Evolutionary conservation across 805 yeast genomes (phyloP).

Genomic region (Candida sanyiensis): DNA sequence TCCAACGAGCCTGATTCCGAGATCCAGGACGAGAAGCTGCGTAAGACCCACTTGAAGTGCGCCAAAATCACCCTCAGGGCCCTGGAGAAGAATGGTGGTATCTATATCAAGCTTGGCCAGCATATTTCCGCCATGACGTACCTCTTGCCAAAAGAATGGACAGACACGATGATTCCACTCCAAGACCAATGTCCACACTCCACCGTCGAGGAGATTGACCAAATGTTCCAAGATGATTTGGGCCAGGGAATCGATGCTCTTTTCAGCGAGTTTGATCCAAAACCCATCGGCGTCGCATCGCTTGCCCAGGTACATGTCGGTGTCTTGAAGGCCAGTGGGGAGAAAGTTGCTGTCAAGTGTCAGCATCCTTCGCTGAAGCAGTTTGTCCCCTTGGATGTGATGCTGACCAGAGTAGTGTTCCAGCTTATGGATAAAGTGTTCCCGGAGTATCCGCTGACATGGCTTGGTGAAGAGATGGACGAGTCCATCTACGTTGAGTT

Average conservation of each 20-base stretch:
- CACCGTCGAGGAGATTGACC: conserved; percentile 58
- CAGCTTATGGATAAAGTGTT: conserved; percentile 67
- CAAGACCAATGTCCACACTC: conserved; percentile 89
- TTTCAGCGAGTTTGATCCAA: conserved; percentile 59
- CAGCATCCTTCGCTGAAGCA: conserved; percentile 87
- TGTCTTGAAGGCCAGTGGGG: conserved; percentile 45
- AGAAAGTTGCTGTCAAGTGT: conserved; percentile 85
- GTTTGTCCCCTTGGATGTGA: conserved; percentile 87
- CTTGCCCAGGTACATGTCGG: conserved; percentile 94
- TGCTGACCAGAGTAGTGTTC: conserved; percentile 73
- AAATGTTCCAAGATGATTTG: conserved; percentile 64
- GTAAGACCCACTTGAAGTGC: conserved; percentile 65
- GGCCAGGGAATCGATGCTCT: conserved; percentile 54
- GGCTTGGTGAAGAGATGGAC: conserved; percentile 95
- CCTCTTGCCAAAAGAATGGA: conserved; percentile 90
- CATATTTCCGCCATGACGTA: conserved; percentile 91
- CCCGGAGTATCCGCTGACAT: conserved; percentile 88
- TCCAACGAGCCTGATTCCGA: conserved; percentile 44
- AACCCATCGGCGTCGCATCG: conserved; percentile 93
- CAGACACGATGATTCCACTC: conserved; percentile 85
- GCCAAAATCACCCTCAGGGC: conserved; percentile 78
- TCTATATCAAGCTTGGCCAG: conserved; percentile 92
- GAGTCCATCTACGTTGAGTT: conserved; percentile 84
- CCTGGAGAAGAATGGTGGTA: conserved; percentile 81
- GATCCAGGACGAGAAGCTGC: conserved; percentile 38